phyloP scores from a whole-genome alignment of 208 protist genomes.

The Trypanosoma lewisi region DNA sequence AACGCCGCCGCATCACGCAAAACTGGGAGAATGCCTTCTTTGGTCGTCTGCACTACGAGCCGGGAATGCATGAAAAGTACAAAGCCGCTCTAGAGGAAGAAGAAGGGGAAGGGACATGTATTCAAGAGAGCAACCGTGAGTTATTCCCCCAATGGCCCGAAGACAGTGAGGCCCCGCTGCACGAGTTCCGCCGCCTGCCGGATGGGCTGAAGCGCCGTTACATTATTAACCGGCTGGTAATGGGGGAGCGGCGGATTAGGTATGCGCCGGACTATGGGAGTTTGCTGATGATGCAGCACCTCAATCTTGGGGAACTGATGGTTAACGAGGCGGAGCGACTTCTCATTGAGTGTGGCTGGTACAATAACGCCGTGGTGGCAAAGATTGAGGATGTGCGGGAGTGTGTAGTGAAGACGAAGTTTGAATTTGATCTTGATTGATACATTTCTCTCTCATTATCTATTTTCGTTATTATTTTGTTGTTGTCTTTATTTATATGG shows the following conservation, averaged over 20 bases:
- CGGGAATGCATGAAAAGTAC: constrained; percentile 79
- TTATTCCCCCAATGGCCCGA: constrained; percentile 68
- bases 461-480: constrained; percentile 9
- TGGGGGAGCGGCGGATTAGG: constrained; percentile 74
- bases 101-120: constrained; percentile 27
- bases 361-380: constrained; percentile 55
- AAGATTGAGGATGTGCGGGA: constrained; percentile 57
- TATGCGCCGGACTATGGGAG: constrained; percentile 79
- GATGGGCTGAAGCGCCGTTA: constrained; percentile 57
- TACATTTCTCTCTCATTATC: neutral
- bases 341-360: constrained; percentile 67
- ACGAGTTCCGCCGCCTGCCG: constrained; percentile 46
- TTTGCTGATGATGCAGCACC: constrained; percentile 83
- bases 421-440: constrained; percentile 85
- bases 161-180: constrained; percentile 65
- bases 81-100: constrained; percentile 46
- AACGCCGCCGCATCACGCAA: constrained; percentile 52
- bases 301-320: constrained; percentile 80
- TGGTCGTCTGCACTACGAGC: constrained; percentile 75
- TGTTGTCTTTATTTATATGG: neutral
- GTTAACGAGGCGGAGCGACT: constrained; percentile 67
- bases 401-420: constrained; percentile 51
- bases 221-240: constrained; percentile 71
- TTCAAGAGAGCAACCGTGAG: constrained; percentile 26
- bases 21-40: constrained; percentile 90